Base-by-base conservation (phyloP, 2,329 filamentous ascomycete species). In the Fusarium cicatricum region DNA sequence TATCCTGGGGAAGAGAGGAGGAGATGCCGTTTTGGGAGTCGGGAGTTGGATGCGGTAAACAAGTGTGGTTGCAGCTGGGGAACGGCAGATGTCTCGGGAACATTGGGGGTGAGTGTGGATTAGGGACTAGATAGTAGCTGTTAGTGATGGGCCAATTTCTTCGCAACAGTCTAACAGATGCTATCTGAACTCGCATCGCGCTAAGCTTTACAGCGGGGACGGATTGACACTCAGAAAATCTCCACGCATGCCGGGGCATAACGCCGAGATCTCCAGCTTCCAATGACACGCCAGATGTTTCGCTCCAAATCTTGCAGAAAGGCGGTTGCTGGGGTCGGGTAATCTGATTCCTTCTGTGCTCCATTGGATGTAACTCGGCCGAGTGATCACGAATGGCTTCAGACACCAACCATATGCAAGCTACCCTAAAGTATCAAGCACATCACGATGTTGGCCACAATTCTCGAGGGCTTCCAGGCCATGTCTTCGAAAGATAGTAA, bases 41-140 rank as follows among this genome's bases (percentile, higher is more conserved):
- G 67, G 67, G 66, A 69, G 54, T 68, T 69, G 65, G 59, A 53
- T 56, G 68, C 69, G 69, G 67, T 62, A 71, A 60, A 16, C 12
- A 48, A 31, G n/a, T 14, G 57, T 44, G 23, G 9, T n/a, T 32
- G 29, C 12, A n/a, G 29, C 5, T 32, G 29, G 50, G 66, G 52
- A 41, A 61, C 66, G 66, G 66, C 66, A 68, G 58, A 56, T 69
- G 49, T 52, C 41, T 69, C 66, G 66, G 66, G 52, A 62, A 36
- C 38, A 42, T 26, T 26, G 12, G 32, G 38, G 16, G 55, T 43
- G 28, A 43, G 32, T 36, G 34, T 36, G 38, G 37, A 36, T n/a
- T 38, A 39, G 43, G 21, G n/a, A 8, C 5, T 23, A 21, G 47
- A 50, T 64, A 15, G 17, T 7, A 1, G 14, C 4, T 49, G 60